Evolutionary conservation across 805 yeast genomes (phyloP).

Genomic region (Ogataea pilisensis): DNA sequence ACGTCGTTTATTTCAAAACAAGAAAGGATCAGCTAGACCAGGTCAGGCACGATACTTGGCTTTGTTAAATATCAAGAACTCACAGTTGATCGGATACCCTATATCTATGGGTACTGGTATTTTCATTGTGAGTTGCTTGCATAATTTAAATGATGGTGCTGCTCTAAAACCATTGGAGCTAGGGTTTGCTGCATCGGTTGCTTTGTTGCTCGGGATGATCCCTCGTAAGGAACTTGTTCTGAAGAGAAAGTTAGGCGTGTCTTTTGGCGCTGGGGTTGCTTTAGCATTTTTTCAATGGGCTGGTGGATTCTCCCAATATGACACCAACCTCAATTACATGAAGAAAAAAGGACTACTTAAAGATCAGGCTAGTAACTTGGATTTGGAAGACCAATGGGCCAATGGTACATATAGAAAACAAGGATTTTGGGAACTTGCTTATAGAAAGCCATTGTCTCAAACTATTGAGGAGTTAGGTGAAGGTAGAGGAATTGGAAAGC

Average conservation of each 20-base stretch:
- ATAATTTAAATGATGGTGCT: conserved; percentile 29
- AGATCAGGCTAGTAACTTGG: conserved; percentile 36
- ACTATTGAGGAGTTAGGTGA: conserved; percentile 73
- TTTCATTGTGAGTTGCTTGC: conserved; percentile 29
- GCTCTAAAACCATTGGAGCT: conserved; percentile 12
- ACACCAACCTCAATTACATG: conserved; percentile 41
- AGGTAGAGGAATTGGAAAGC: conserved; percentile 51
- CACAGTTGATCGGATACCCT: conserved; percentile 32
- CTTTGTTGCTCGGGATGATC: conserved; percentile 18
- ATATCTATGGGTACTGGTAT: conserved; percentile 30
- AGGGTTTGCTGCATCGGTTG: conserved; percentile 20
- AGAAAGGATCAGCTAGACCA: conserved; percentile 36
- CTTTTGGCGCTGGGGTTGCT: conserved; percentile 40
- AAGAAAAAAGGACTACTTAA: conserved; percentile 35
- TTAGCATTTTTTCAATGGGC: conserved; percentile 52
- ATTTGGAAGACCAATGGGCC: conserved; percentile 31
- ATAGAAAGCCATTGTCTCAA: conserved; percentile 78
- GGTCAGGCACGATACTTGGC: conserved; percentile 32
- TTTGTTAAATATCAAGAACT: conserved; percentile 26
- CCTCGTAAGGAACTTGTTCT: conserved; percentile 23
- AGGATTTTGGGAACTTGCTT: conserved; percentile 76
- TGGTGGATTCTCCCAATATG: conserved; percentile 42
- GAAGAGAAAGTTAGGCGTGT: conserved; percentile 42
- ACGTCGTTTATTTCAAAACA: conserved; percentile 32
- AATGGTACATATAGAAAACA: conserved; percentile 37